These are phyloP conservation scores for Deinandra increscens DNA, from an alignment of 129 eudicot species.

Conservation along the genomic window DNA sequence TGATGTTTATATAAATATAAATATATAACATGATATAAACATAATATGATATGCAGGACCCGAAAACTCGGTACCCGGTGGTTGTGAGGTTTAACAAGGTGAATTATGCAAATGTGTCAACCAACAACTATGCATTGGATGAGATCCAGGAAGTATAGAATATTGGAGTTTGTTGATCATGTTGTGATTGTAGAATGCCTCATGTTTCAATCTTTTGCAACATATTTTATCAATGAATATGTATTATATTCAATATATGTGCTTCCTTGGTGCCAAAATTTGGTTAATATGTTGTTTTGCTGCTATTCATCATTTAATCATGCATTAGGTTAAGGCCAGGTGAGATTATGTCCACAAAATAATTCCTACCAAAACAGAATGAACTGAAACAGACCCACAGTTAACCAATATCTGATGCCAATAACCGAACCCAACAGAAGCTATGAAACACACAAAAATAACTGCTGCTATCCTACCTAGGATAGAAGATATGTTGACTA, in stretches of 20 bases:
- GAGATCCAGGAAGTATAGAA: conserved; percentile 63
- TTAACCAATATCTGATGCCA: too few relatives aligned
- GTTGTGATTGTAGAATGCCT: conserved; percentile 34
- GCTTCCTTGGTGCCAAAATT: conserved; percentile 23
- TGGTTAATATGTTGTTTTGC: not conserved
- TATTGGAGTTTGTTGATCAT: conserved; percentile 28
- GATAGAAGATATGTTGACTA: too few relatives aligned
- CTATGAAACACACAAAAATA: too few relatives aligned
- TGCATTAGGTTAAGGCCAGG: too few relatives aligned
- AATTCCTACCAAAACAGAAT: too few relatives aligned
- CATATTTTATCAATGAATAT: conserved; percentile 38
- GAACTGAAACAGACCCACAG: too few relatives aligned
- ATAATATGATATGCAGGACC: conserved; percentile 58
- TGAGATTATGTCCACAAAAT: too few relatives aligned
- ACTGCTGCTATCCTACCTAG: too few relatives aligned
- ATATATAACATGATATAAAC: too few relatives aligned
- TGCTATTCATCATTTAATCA: not conserved
- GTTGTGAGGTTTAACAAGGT: conserved; percentile 97
- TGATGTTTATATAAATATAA: not conserved
- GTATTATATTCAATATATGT: conserved; percentile 32
- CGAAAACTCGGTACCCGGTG: conserved; percentile 92
- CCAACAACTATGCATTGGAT: conserved; percentile 99
- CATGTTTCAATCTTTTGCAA: conserved; percentile 30
- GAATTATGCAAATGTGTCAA: conserved; percentile 87
- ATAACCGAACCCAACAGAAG: too few relatives aligned